phyloP scores from a whole-genome alignment of 2,329 filamentous ascomycete species.

The Ciborinia camelliae region DNA sequence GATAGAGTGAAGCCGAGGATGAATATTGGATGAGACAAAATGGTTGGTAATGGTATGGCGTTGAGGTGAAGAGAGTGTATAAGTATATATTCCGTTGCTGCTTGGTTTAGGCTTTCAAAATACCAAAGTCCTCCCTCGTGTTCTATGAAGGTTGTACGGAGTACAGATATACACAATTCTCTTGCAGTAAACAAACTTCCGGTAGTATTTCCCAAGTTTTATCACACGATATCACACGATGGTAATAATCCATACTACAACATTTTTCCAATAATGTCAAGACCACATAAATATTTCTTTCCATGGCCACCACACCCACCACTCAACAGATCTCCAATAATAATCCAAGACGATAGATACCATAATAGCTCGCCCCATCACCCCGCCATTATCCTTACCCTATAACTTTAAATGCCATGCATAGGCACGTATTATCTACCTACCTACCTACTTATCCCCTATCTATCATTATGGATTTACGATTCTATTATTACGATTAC shows the following conservation, averaged over 20 bases:
- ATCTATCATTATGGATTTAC: no score
- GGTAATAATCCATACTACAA: no score
- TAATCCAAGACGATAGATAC: background rate
- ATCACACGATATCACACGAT: constrained; percentile 7
- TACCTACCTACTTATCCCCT: no score
- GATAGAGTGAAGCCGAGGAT: background rate
- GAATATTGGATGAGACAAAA: background rate
- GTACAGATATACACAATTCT: background rate
- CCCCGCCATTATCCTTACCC: constrained; percentile 1
- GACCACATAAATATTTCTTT: no score
- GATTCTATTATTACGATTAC: no score
- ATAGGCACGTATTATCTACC: background rate
- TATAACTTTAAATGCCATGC: background rate
- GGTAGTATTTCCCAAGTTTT: background rate
- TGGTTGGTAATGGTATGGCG: background rate
- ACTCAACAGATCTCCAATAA: no score
- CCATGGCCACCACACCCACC: no score
- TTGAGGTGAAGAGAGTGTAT: background rate
- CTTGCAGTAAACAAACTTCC: background rate
- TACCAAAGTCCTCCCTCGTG: background rate
- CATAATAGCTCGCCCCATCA: constrained; percentile 1
- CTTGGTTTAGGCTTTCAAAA: background rate
- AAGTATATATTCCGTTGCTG: background rate
- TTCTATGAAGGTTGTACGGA: background rate
- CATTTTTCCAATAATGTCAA: no score